phyloP scores from a whole-genome alignment of 148 eudicot genomes.

The Amaranthus palmeri region DNA sequence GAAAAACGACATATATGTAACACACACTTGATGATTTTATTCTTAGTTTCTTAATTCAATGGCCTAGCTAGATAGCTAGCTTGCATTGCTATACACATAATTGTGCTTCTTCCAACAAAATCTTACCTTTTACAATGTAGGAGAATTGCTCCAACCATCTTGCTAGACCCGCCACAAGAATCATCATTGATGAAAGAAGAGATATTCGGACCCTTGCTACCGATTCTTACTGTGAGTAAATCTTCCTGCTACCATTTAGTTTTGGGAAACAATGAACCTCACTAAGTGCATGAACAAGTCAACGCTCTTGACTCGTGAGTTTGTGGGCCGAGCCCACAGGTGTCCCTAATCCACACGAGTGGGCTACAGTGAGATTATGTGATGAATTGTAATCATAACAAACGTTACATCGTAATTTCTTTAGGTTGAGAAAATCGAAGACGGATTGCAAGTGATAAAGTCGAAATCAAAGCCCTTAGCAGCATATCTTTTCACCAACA shows the following conservation, averaged over 20 bases:
- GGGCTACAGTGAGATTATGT: no score
- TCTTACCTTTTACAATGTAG: slow-evolving; percentile 24
- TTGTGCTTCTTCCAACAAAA: background rate
- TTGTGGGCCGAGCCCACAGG: background rate
- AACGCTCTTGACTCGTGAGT: no score
- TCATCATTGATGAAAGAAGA: slow-evolving; percentile 58
- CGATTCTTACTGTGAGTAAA: slow-evolving; percentile 66
- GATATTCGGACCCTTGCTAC: slow-evolving; percentile 76
- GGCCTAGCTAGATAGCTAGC: background rate
- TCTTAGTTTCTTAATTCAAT: background rate
- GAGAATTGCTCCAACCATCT: slow-evolving; percentile 61
- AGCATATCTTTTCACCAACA: slow-evolving; percentile 62
- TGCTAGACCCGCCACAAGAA: slow-evolving; percentile 55
- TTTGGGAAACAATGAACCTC: no score
- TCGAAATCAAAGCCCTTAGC: slow-evolving; percentile 69
- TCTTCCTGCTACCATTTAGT: no score
- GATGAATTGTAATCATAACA: no score
- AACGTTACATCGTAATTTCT: background rate
- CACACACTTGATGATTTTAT: background rate
- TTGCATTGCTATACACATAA: background rate
- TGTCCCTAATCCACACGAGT: background rate
- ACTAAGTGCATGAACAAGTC: no score
- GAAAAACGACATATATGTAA: no score
- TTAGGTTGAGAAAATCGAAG: slow-evolving; percentile 54
- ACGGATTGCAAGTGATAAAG: slow-evolving; percentile 51